phyloP scores from a whole-genome alignment of 1,284 basidiomycete genomes.

The Butyriboletus appendiculatus region DNA sequence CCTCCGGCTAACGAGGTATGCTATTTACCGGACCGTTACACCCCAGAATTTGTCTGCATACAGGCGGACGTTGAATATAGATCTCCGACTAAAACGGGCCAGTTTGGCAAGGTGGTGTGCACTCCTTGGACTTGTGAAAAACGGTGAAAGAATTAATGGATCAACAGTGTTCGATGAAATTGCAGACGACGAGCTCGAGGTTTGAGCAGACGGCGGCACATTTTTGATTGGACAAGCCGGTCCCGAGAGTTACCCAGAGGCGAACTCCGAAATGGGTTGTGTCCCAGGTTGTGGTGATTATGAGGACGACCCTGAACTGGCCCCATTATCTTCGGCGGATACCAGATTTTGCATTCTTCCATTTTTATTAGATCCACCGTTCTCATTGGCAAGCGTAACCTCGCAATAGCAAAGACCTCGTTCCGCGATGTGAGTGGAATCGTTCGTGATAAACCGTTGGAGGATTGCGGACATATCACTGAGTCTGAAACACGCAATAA shows the following conservation, averaged over 20 bases:
- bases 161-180: too few species aligned
- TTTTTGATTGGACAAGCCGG: too few species aligned
- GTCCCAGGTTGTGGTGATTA: neutral
- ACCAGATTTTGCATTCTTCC: constrained; percentile 1
- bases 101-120: too few species aligned
- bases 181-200: too few species aligned
- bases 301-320: neutral
- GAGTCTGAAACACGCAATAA: neutral
- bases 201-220: too few species aligned
- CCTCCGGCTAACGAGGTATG: neutral
- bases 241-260: too few species aligned
- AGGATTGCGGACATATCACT: neutral
- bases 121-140: too few species aligned
- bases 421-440: neutral
- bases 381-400: neutral
- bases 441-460: neutral
- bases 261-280: too few species aligned
- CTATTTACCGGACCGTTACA: neutral
- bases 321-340: neutral
- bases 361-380: neutral
- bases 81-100: too few species aligned
- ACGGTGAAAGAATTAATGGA: too few species aligned
- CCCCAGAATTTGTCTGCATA: too few species aligned
- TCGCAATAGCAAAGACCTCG: neutral
- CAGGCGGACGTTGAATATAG: too few species aligned